Percentiles rank a stretch among this genome's conserved stretches.
These are phyloP conservation scores for Phialocephala subalpina DNA, from an alignment of 2,329 filamentous ascomycete species.

Conservation along the genomic window DNA sequence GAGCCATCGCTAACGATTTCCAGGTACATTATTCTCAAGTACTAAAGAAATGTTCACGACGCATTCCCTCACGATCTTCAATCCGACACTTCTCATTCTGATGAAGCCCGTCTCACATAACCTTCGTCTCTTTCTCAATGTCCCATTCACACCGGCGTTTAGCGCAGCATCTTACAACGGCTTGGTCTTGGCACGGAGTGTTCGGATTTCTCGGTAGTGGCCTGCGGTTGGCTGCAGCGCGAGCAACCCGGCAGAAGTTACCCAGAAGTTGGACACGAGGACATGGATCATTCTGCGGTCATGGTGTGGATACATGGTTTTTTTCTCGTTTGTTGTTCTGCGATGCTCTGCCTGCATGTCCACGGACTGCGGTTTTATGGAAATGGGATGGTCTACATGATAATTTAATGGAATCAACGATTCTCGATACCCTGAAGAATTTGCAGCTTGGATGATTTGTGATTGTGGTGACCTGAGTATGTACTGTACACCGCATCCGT, in stretches of 20 bases:
- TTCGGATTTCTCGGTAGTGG: constrained; percentile 21
- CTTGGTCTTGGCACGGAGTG: constrained; percentile 31
- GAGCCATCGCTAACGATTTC: constrained; percentile 26
- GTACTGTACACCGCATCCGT: background rate
- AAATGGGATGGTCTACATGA: constrained; percentile 19
- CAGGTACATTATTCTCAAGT: constrained; percentile 89
- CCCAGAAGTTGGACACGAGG: constrained; percentile 7
- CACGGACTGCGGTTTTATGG: constrained; percentile 27
- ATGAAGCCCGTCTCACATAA: constrained; percentile 30
- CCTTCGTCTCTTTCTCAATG: constrained; percentile 21
- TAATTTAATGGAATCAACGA: constrained; percentile 29
- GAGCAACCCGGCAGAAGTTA: constrained; percentile 4
- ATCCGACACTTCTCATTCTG: constrained; percentile 8
- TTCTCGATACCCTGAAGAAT: constrained; percentile 20
- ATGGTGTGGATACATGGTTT: constrained; percentile 3
- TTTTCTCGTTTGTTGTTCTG: constrained; percentile 15
- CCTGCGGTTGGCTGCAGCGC: constrained; percentile 19
- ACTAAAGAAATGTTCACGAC: constrained; percentile 57
- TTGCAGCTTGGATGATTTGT: background rate
- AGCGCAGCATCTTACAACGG: constrained; percentile 21
- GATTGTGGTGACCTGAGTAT: background rate
- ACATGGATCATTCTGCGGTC: constrained; percentile 19
- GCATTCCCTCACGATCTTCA: constrained; percentile 1
- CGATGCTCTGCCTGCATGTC: constrained; percentile 19
- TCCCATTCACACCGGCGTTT: constrained; percentile 28